Base-by-base conservation (phyloP, 2,329 filamentous ascomycete species). In the Microdochium bolleyi region DNA sequence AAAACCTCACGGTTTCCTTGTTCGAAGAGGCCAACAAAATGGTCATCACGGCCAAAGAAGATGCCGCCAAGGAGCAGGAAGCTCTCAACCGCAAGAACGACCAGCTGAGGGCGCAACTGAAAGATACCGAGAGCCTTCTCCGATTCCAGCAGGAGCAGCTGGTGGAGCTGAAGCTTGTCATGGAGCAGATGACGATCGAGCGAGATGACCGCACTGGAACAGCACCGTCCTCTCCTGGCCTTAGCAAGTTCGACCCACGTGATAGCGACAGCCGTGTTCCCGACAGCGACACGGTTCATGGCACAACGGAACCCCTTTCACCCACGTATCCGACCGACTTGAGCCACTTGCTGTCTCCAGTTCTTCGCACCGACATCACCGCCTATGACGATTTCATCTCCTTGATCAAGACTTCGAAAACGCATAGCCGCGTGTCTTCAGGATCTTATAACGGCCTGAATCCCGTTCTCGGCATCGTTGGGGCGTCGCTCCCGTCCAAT, bases 21-120 rank as follows among this genome's bases (percentile, higher is more conserved):
- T 99, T 99, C 57, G 91, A 97, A 66, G 92, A 99, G 74, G 94
- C 94, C 50, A 97, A 99, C 73, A 92, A 88, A 77, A 97, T 99
- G 92, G 94, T 99, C 51, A 89, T 92, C 41, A 84, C 83, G 16
- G 92, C 92, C 37, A 89, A 95, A 64, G 90, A 92, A 67, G 89
- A 96, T 56, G 91, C 94, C 9, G 85, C 91, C 56, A 84, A 82
- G 57, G 90, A 96, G 61, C 87, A 90, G 37, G 91, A 96, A 59
- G 79, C 80, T 3, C 75, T 92, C 44, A 85, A 91, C 53, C 88
- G 87, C 64, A 89, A 89, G 65, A 95, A 94, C 62, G 90, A 96
- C 53, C 89, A 95, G 69, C 79, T 97, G 51, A 88, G 84, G 62
- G 79, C 86, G 24, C 92, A 97, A 68, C 77, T 99, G 51, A 83